These are phyloP conservation scores for Apiotrichum montevideense DNA, from an alignment of 1,284 basidiomycete species.

Conservation along the genomic window DNA sequence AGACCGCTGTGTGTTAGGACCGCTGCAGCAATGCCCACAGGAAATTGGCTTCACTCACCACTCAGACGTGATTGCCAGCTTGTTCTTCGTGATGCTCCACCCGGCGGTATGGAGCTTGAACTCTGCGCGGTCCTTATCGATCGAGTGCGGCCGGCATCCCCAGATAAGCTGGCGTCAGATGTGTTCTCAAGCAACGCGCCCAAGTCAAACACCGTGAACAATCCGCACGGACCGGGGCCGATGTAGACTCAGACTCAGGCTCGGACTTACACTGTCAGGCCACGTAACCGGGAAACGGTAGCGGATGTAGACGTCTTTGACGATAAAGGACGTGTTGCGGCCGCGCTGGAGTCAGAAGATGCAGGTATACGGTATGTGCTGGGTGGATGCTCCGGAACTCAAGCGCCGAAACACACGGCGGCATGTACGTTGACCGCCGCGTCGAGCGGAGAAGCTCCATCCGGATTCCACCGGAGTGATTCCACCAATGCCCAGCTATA, in stretches of 20 bases:
- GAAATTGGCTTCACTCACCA: neutral
- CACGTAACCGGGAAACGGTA: slow-evolving; percentile 41
- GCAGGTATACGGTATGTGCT: no score
- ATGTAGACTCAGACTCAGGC: no score
- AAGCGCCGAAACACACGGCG: no score
- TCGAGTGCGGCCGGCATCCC: slow-evolving; percentile 27
- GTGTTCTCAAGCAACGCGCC: neutral
- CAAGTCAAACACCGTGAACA: neutral
- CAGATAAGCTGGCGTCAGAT: slow-evolving; percentile 32
- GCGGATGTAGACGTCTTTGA: slow-evolving; percentile 26
- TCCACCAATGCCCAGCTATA: no score
- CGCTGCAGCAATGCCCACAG: neutral
- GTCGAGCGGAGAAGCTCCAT: no score
- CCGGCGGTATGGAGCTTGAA: slow-evolving; percentile 33
- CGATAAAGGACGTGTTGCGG: slow-evolving; percentile 33
- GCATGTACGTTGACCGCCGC: no score
- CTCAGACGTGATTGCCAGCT: slow-evolving; percentile 30
- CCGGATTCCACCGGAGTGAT: no score
- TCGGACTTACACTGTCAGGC: slow-evolving; percentile 37
- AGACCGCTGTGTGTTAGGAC: slow-evolving; percentile 19
- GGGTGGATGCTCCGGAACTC: no score
- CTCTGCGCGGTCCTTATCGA: slow-evolving; percentile 29
- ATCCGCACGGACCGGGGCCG: slow-evolving; percentile 22
- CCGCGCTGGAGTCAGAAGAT: slow-evolving; percentile 19
- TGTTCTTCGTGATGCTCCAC: slow-evolving; percentile 36